Evolutionary conservation across 306 rosid species (phyloP).

Genomic region (Medicago arabica): DNA sequence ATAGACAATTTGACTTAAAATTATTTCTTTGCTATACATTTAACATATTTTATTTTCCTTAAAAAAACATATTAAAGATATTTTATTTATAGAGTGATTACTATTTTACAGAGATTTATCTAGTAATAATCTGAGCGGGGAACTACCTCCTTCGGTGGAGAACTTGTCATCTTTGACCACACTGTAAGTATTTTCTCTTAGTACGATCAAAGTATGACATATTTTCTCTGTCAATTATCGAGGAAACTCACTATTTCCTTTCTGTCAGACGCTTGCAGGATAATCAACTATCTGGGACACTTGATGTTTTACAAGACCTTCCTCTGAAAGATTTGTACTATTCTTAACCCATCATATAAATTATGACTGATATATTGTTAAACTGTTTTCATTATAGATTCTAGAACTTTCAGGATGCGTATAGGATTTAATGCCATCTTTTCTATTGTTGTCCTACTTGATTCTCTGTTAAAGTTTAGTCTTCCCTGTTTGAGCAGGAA

Average conservation of each 20-base stretch:
- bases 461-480: too few relatives aligned
- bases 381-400: background rate
- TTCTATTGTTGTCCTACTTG: too few relatives aligned
- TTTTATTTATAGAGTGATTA: conserved; percentile 5
- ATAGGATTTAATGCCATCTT: conserved; percentile 26
- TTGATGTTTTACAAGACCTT: conserved; percentile 82
- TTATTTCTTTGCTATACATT: conserved; percentile 34
- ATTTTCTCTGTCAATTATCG: conserved; percentile 27
- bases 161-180: conserved; percentile 69
- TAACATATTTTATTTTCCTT: conserved; percentile 32
- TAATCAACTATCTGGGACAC: conserved; percentile 87
- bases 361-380: conserved; percentile 20
- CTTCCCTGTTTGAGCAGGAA: conserved; percentile 70
- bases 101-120: conserved; percentile 80
- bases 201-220: conserved; percentile 33
- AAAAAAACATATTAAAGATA: too few relatives aligned
- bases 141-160: conserved; percentile 76
- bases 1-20: conserved; percentile 4
- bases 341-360: conserved; percentile 47
- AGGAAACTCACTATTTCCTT: conserved; percentile 45
- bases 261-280: conserved; percentile 81
- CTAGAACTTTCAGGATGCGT: conserved; percentile 28
- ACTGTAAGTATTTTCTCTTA: conserved; percentile 76
- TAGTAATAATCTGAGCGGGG: conserved; percentile 82
- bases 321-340: conserved; percentile 78